Base-by-base conservation (phyloP, 441 rosid species). In the Gossypium davidsonii region DNA sequence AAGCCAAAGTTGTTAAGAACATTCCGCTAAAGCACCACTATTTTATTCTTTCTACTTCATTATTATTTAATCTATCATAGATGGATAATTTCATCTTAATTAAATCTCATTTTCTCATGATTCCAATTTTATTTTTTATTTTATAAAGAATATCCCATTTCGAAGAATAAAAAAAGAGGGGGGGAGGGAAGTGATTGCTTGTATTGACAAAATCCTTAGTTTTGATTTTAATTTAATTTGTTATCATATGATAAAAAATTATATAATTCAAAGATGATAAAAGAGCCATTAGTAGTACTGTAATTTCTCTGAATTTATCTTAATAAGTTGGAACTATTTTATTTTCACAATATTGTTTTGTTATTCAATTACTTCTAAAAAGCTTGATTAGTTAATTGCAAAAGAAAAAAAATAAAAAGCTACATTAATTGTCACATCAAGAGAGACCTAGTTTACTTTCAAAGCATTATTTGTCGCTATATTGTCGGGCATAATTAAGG, bases 1-100 rank as follows among this genome's bases (percentile, higher is more conserved):
- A 70, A 57, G 52, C 46, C 17, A 75, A 62, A 62, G 74, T 76
- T 59, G 78, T 72, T 77, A 62, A 70, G 34, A 67, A 67, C 74
- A 65, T 71, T 79, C 72, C 42, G 66, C 70, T 72, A 17, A 42
- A 10, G 55, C 64, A 60, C 64, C 62, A 18, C 73, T 2, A 49
- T 66, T 76, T 48, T 25, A 59, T 72, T 23, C 59, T 18, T 31
- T 53, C 8, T 3, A 53, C 49, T 73, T 28, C 21, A 56, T 79
- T 75, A 77, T 75, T 67, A 71, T 60, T 61, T 55, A 56, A 46
- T 67, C 37, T 63, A 18, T 73, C 42, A 10, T 63, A 57, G 59
- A 49, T 61, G 21, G 31, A 58, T 64, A 4, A 51, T 64, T 1
- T 28, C 14, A 15, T 64, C 31, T n/a, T 12, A 2, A 0, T 10